A percentile compares a stretch with the other conserved stretches of the same genome.
These are phyloP conservation scores for Lupinus albus DNA, from an alignment of 306 rosid species.

Conservation along the genomic window DNA sequence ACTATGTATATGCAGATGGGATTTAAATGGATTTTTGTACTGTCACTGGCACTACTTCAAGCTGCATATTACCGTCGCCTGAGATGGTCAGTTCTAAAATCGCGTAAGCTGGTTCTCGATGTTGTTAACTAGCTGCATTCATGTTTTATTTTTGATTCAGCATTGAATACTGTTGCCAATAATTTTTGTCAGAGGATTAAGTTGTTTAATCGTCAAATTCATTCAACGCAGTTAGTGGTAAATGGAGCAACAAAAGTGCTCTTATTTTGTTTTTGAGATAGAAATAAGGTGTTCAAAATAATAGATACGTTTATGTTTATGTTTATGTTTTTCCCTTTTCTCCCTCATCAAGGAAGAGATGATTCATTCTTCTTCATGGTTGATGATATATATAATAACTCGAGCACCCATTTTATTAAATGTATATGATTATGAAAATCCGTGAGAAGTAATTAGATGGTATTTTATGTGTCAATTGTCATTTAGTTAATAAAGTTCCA, in stretches of 20 bases:
- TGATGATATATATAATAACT: too few species aligned
- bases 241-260: constrained; percentile 58
- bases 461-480: too few species aligned
- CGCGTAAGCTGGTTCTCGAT: constrained; percentile 96
- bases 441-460: too few species aligned
- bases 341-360: too few species aligned
- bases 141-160: constrained; percentile 46
- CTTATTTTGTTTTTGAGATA: constrained; percentile 51
- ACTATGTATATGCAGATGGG: constrained; percentile 76
- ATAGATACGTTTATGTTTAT: constrained; percentile 14
- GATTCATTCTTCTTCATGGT: too few species aligned
- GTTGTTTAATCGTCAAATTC: constrained; percentile 48
- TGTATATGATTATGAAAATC: too few species aligned
- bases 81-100: constrained; percentile 89
- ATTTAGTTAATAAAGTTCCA: too few species aligned
- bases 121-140: constrained; percentile 73
- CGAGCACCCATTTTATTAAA: too few species aligned
- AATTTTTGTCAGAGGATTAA: constrained; percentile 53
- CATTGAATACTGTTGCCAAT: constrained; percentile 56
- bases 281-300: constrained; percentile 58
- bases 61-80: constrained; percentile 93
- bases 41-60: constrained; percentile 87
- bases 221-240: constrained; percentile 45
- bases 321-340: too few species aligned
- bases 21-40: constrained; percentile 94